These are phyloP conservation scores for Thalia dealbata DNA, from an alignment of 176 grass and related monocot genomes.

Conservation along the genomic window DNA sequence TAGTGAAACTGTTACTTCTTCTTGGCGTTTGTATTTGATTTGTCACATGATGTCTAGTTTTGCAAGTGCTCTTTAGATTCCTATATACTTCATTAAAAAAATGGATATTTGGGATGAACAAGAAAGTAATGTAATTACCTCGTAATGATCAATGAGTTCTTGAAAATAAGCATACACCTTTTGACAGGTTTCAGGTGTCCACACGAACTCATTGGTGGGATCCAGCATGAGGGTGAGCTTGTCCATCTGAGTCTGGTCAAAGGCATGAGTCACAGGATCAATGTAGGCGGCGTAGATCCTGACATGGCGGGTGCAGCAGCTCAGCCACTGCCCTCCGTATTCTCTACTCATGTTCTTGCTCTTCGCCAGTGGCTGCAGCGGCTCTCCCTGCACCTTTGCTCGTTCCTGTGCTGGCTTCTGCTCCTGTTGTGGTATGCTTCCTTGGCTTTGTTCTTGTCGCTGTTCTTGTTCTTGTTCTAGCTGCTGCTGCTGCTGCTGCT, in stretches of 20 bases:
- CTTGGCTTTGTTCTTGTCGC: neutral
- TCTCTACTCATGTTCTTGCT: slow-evolving; percentile 85
- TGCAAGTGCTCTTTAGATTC: too few relatives aligned
- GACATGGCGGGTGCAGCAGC: slow-evolving; percentile 65
- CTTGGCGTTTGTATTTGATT: too few relatives aligned
- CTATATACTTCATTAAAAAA: too few relatives aligned
- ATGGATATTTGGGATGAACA: too few relatives aligned
- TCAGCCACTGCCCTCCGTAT: slow-evolving; percentile 96
- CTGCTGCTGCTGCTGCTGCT: slow-evolving; percentile 43
- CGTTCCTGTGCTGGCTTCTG: neutral
- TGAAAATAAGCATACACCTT: slow-evolving; percentile 82
- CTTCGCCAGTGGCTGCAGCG: slow-evolving; percentile 62
- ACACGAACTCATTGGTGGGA: slow-evolving; percentile 74
- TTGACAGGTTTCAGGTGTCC: slow-evolving; percentile 67
- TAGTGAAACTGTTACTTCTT: too few relatives aligned
- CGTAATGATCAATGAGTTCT: slow-evolving; percentile 84
- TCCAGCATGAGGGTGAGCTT: slow-evolving; percentile 92
- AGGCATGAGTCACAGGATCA: slow-evolving; percentile 71
- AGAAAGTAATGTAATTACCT: slow-evolving; percentile 27
- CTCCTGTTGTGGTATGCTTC: neutral
- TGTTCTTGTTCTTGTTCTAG: slow-evolving; percentile 19
- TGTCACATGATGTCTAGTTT: too few relatives aligned
- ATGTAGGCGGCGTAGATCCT: slow-evolving; percentile 98
- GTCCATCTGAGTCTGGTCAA: slow-evolving; percentile 98
- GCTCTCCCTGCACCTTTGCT: slow-evolving; percentile 33